Evolutionary conservation across 164 flowering plant species (phyloP).

Genomic region (Dillenia suffruticosa): DNA sequence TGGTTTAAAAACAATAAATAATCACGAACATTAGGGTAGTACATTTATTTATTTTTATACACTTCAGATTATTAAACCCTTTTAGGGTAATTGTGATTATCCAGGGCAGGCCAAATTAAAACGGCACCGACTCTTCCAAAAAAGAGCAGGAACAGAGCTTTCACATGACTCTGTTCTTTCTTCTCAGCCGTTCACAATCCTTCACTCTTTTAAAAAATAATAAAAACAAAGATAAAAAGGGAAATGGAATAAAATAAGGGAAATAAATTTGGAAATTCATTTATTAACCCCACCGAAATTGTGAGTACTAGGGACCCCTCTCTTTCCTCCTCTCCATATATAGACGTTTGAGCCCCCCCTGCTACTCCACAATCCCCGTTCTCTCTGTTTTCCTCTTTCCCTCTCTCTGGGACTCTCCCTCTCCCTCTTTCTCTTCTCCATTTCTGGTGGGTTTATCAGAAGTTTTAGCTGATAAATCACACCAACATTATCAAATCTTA

Average conservation of each 20-base stretch:
- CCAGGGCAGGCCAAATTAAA: conserved; percentile 9
- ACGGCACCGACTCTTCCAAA: conserved; percentile 38
- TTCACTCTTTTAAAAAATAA: not conserved
- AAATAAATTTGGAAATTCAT: conserved; percentile 13
- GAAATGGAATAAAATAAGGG: not conserved
- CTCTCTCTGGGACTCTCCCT: conserved; percentile 2
- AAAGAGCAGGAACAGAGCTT: conserved; percentile 15
- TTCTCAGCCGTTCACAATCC: conserved; percentile 27
- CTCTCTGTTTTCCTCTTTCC: conserved; percentile 11
- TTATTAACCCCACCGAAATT: conserved; percentile 27
- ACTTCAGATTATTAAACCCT: too few species aligned
- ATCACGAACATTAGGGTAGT: too few species aligned
- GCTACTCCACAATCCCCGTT: conserved; percentile 15
- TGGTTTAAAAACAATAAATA: too few species aligned
- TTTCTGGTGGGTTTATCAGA: conserved; percentile 36
- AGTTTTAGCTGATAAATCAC: conserved; percentile 49
- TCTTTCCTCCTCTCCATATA: conserved; percentile 33
- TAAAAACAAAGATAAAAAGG: not conserved
- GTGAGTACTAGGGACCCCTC: conserved; percentile 16
- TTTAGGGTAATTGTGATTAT: too few species aligned
- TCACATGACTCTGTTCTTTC: conserved; percentile 47
- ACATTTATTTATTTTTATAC: too few species aligned
- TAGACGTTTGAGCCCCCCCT: conserved; percentile 21
- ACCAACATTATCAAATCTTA: conserved; percentile 32
- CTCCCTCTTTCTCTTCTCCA: not conserved